Evolutionary conservation across 805 yeast genomes (phyloP).

Genomic region (Candida methanosorbosa): DNA sequence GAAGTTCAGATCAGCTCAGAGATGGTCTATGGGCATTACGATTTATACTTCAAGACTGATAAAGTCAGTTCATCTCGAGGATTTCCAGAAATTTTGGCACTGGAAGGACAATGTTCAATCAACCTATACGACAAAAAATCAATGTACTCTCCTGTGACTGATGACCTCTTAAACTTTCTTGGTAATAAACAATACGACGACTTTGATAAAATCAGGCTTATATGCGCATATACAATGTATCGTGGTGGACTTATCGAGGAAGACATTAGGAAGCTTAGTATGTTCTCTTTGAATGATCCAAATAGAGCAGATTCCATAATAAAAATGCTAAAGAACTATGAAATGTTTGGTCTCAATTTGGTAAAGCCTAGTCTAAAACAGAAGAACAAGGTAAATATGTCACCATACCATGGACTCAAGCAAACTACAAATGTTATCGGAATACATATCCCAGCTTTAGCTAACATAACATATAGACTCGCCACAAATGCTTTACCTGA

Average conservation of each 20-base stretch:
- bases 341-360: slow-evolving; percentile 23
- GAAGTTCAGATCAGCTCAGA: slow-evolving; percentile 15
- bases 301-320: slow-evolving; percentile 28
- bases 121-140: slow-evolving; percentile 59
- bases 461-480: slow-evolving; percentile 17
- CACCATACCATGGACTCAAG: slow-evolving; percentile 43
- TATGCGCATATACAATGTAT: slow-evolving; percentile 66
- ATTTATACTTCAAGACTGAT: slow-evolving; percentile 50
- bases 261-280: slow-evolving; percentile 64
- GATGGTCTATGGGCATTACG: slow-evolving; percentile 19
- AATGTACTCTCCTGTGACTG: slow-evolving; percentile 44
- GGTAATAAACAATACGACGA: slow-evolving; percentile 19
- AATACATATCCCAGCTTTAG: slow-evolving; percentile 17
- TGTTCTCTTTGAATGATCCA: slow-evolving; percentile 33
- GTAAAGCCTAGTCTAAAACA: slow-evolving; percentile 29
- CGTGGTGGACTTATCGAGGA: slow-evolving; percentile 73
- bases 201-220: slow-evolving; percentile 66
- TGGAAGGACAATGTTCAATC: slow-evolving; percentile 77
- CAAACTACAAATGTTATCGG: slow-evolving; percentile 16
- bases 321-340: slow-evolving; percentile 48
- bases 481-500: slow-evolving; percentile 20
- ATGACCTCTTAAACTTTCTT: slow-evolving; percentile 49
- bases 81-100: slow-evolving; percentile 66
- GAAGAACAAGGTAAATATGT: slow-evolving; percentile 29
- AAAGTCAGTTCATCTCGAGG: slow-evolving; percentile 45